Conservation (phyloP, 805 yeast species). For the Saccharomycopsis oosterbeekiorum region DNA sequence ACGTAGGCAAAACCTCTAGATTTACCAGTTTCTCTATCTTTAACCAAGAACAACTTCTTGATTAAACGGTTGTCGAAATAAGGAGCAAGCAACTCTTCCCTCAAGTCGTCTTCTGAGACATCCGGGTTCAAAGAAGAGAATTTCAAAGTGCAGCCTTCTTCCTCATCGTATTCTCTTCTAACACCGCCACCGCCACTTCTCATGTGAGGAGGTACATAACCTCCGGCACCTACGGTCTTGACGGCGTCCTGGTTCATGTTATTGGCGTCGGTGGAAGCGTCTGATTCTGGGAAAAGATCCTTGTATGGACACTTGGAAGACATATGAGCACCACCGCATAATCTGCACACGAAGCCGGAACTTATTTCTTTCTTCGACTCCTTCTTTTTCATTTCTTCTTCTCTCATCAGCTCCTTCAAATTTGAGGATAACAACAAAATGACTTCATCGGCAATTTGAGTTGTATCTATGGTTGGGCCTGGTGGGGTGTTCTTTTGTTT, state of each 20-base stretch:
- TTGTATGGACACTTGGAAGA: slow-evolving; percentile 93
- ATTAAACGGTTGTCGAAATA: slow-evolving; percentile 50
- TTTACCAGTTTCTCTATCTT: slow-evolving; percentile 87
- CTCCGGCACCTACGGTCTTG: slow-evolving; percentile 26
- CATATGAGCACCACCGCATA: slow-evolving; percentile 90
- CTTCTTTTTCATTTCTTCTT: slow-evolving; percentile 47
- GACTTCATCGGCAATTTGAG: slow-evolving; percentile 80
- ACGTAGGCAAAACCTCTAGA: slow-evolving; percentile 96
- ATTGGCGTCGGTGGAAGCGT: slow-evolving; percentile 20
- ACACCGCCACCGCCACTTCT: slow-evolving; percentile 23
- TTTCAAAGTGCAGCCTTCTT: slow-evolving; percentile 76
- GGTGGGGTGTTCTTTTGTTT: slow-evolving; percentile 60
- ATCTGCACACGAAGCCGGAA: slow-evolving; percentile 62
- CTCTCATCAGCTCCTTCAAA: slow-evolving; percentile 71
- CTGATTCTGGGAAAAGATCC: slow-evolving; percentile 46
- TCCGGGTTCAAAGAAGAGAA: slow-evolving; percentile 82
- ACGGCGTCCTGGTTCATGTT: slow-evolving; percentile 26
- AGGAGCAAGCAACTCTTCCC: slow-evolving; percentile 57
- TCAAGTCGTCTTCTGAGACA: slow-evolving; percentile 73
- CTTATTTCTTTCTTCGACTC: slow-evolving; percentile 39
- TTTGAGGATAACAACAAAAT: slow-evolving; percentile 62
- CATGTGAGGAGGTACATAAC: slow-evolving; percentile 37
- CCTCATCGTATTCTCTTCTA: slow-evolving; percentile 34
- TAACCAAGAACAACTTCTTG: slow-evolving; percentile 66
- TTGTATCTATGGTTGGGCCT: slow-evolving; percentile 84